Evolutionary conservation across 2,329 filamentous ascomycete genomes (phyloP), one percentile per base, ranked within the genome.

Genomic region (Harringtonia aguacate): DNA sequence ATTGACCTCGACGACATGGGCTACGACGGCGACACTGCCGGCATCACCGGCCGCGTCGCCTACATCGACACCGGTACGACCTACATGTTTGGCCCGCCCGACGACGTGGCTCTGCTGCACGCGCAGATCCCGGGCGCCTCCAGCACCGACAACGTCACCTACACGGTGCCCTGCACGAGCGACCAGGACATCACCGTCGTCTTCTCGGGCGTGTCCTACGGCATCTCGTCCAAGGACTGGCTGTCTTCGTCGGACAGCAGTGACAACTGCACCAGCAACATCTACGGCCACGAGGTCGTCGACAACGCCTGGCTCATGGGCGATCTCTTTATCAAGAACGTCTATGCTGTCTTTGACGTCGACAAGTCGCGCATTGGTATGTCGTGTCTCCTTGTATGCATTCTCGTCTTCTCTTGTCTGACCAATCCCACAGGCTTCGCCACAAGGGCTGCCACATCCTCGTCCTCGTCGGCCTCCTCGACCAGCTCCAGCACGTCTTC

Each of bases 1-100:
- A 79, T 95, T 27, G 61, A 75, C 0, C 56, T 92, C 44, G 81
- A 79, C 36, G 79, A 82, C 52, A 72, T 80, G 41, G 67, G 73
- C 3, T 75, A 82, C 37, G 71, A 81, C 46, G 81, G 75, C 38
- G 69, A 73, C 36, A 64, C 69, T 9, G 70, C 73, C 13, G 68
- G 72, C n/a, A 65, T 81, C 30, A 76, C 72, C 12, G 66, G 65
- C 31, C 60, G 70, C 39, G 67, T 69, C 2, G 84, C 81, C 28
- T 86, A 88, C 57, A 81, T 94, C 52, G 88, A 94, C 61, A 88
- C 85, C 0, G 87, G 87, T 40, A 92, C 87, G 0, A 85, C 81
- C 0, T 92, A 82, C 58, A 75, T 87, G 24, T 79, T 94, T 50
- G 77, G 85, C 7, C 84, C 86, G 1, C 62, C 70, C 1, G 64